Percentiles rank a stretch among this genome's conserved stretches.
Conservation (phyloP, 768 basidiomycete genomes). For the Serendipita sp. region DNA sequence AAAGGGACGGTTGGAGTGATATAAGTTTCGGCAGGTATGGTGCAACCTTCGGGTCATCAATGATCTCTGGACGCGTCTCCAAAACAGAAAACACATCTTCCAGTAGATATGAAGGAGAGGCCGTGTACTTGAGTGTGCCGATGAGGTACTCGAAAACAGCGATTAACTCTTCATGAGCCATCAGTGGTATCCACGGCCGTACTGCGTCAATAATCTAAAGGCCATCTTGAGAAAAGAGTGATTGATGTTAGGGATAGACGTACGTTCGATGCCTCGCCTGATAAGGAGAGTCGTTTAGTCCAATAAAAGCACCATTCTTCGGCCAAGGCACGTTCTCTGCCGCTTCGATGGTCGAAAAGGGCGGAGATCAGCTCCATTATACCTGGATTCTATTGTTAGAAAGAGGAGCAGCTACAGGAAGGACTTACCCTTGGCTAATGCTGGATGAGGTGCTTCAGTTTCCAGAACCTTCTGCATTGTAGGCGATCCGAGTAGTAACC, state of each 20-base stretch:
- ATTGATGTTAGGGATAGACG: neutral
- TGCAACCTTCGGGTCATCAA: no score
- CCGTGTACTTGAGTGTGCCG: no score
- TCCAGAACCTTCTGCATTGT: no score
- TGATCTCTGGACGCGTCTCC: no score
- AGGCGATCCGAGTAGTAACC: neutral
- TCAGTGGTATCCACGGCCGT: constrained; percentile 40
- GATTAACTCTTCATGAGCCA: constrained; percentile 25
- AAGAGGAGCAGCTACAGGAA: no score
- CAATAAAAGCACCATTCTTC: constrained; percentile 30
- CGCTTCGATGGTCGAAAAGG: constrained; percentile 22
- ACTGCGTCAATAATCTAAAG: constrained; percentile 11
- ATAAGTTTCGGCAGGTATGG: no score
- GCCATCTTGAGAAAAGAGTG: neutral
- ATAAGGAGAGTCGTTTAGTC: constrained; percentile 12
- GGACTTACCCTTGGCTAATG: no score
- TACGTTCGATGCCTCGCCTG: neutral
- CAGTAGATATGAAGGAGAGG: no score
- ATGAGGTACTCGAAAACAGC: no score
- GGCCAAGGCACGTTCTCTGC: constrained; percentile 25
- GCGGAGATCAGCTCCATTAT: constrained; percentile 26
- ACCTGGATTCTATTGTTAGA: constrained; percentile 18
- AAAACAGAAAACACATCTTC: no score
- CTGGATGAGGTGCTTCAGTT: no score
- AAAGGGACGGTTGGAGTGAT: no score